Evolutionary conservation across 2,329 filamentous ascomycete species (phyloP).

Genomic region (Fonsecaea monophora): DNA sequence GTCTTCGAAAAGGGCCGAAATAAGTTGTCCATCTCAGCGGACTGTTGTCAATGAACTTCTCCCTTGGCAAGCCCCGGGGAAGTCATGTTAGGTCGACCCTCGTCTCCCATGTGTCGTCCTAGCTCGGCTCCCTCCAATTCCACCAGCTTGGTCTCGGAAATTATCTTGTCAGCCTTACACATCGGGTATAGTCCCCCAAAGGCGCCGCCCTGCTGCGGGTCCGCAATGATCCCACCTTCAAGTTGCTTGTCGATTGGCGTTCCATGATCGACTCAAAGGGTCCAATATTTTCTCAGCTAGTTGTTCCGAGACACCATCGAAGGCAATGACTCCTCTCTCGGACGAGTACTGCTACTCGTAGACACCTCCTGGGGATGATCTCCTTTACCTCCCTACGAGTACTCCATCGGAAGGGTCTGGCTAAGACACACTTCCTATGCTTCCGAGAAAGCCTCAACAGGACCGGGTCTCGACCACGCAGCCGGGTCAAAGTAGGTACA

Average conservation of each 20-base stretch:
- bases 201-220: slow-evolving; percentile 16
- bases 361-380: background rate
- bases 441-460: background rate
- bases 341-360: background rate
- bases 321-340: background rate
- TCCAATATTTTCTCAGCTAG: slow-evolving; percentile 4
- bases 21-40: background rate
- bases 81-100: slow-evolving; percentile 11
- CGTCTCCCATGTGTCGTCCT: slow-evolving; percentile 26
- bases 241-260: slow-evolving; percentile 9
- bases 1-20: background rate
- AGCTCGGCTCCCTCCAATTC: slow-evolving; percentile 10
- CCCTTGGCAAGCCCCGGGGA: slow-evolving; percentile 20
- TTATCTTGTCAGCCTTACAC: slow-evolving; percentile 26
- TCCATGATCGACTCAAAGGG: slow-evolving; percentile 5
- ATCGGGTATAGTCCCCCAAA: slow-evolving; percentile 9
- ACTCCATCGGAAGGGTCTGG: background rate
- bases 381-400: background rate
- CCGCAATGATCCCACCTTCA: slow-evolving; percentile 23
- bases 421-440: background rate
- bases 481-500: slow-evolving; percentile 13
- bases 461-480: slow-evolving; percentile 5
- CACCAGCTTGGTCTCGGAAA: slow-evolving; percentile 35
- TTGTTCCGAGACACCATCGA: background rate
- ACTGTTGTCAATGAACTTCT: slow-evolving; percentile 11